Conservation (phyloP, 768 basidiomycete genomes). For the Pleurotus salmoneostramineus region DNA sequence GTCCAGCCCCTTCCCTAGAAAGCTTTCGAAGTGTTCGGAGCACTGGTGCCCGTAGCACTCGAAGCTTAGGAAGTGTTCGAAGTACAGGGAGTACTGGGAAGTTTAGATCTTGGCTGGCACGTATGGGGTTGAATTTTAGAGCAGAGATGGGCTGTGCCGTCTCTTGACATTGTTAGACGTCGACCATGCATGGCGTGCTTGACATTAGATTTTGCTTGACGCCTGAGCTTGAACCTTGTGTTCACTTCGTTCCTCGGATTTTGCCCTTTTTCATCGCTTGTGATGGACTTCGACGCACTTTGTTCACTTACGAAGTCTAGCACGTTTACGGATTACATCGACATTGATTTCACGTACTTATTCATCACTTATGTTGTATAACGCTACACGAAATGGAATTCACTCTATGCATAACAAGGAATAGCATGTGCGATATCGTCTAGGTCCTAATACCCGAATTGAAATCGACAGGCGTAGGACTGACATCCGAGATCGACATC, state of each 20-base stretch:
- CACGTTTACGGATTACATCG: no score
- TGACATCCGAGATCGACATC: slow-evolving; percentile 22
- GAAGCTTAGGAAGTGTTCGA: slow-evolving; percentile 38
- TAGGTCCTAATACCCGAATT: slow-evolving; percentile 18
- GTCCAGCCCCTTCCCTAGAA: slow-evolving; percentile 39
- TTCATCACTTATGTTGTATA: slow-evolving; percentile 12
- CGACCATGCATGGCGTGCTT: background rate
- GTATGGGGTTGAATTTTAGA: slow-evolving; percentile 22
- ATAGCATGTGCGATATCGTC: slow-evolving; percentile 22
- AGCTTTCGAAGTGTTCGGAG: slow-evolving; percentile 41
- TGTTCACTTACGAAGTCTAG: no score
- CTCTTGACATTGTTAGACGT: background rate
- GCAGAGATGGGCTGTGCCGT: slow-evolving; percentile 8
- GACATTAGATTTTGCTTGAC: no score
- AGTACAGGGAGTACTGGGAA: slow-evolving; percentile 35
- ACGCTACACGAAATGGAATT: background rate
- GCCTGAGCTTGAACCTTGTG: no score
- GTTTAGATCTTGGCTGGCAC: slow-evolving; percentile 37
- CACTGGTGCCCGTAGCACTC: slow-evolving; percentile 35
- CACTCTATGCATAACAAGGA: background rate
- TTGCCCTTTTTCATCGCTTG: no score
- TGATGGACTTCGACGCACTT: no score
- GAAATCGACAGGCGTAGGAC: slow-evolving; percentile 12
- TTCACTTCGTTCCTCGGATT: no score
- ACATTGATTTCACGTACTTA: background rate